Evolutionary conservation across 306 rosid genomes (phyloP).

Genomic region (Bauhinia variegata): DNA sequence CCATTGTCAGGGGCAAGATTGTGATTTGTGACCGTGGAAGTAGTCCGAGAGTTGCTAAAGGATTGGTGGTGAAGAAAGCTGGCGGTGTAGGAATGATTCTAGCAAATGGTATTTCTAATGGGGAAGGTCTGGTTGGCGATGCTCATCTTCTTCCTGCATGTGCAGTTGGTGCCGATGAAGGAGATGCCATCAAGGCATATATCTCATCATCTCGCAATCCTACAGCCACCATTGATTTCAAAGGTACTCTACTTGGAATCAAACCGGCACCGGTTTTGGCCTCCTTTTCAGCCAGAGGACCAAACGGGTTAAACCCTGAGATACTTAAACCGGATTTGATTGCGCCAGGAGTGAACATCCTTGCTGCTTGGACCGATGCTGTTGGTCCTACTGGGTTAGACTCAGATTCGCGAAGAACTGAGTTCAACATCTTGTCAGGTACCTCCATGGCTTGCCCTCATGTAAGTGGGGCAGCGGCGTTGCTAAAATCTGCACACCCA

Average conservation of each 20-base stretch:
- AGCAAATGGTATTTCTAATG: slow-evolving; percentile 61
- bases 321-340: slow-evolving; percentile 70
- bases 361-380: slow-evolving; percentile 75
- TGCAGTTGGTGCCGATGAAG: slow-evolving; percentile 65
- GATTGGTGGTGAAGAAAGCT: slow-evolving; percentile 67
- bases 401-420: slow-evolving; percentile 54
- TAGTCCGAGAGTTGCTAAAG: slow-evolving; percentile 65
- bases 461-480: slow-evolving; percentile 75
- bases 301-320: slow-evolving; percentile 59
- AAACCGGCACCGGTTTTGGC: slow-evolving; percentile 77
- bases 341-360: slow-evolving; percentile 74
- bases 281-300: slow-evolving; percentile 70
- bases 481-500: slow-evolving; percentile 70
- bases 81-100: slow-evolving; percentile 78
- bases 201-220: slow-evolving; percentile 48
- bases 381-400: slow-evolving; percentile 71
- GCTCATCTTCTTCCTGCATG: slow-evolving; percentile 72
- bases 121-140: slow-evolving; percentile 74
- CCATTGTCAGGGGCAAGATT: slow-evolving; percentile 56
- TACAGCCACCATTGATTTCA: slow-evolving; percentile 61
- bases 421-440: slow-evolving; percentile 74
- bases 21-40: slow-evolving; percentile 73
- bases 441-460: slow-evolving; percentile 89
- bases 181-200: slow-evolving; percentile 56
- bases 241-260: slow-evolving; percentile 65